These are phyloP conservation scores for Furcasterigmium sp. DNA, from an alignment of 2,329 filamentous ascomycete species.

Conservation along the genomic window DNA sequence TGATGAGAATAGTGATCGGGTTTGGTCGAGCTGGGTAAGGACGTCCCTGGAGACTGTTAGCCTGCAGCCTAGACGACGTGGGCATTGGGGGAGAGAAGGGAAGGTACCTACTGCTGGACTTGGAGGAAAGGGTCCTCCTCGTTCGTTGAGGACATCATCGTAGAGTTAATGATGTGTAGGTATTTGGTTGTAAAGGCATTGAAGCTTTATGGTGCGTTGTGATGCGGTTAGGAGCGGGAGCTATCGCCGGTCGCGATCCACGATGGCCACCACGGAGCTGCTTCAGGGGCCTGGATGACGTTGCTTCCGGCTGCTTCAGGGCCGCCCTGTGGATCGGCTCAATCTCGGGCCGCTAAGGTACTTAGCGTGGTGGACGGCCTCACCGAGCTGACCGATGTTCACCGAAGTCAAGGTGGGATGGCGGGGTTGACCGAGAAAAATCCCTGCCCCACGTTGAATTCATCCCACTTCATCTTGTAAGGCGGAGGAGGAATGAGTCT, in stretches of 20 bases:
- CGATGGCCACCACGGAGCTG: background rate
- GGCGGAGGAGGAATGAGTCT: background rate
- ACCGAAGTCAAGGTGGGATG: background rate
- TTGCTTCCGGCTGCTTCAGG: conserved; percentile 5
- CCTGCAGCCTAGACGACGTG: conserved; percentile 5
- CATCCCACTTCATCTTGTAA: background rate
- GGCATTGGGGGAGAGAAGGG: conserved; percentile 2
- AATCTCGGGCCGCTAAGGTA: no score
- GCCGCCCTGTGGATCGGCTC: background rate
- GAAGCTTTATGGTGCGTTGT: conserved; percentile 2
- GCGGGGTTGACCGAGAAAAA: conserved; percentile 13
- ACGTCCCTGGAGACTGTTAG: conserved; percentile 63
- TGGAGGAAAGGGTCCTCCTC: conserved; percentile 69
- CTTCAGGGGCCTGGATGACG: conserved; percentile 8
- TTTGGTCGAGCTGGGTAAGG: conserved; percentile 71
- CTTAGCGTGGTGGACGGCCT: background rate
- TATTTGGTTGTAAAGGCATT: conserved; percentile 9
- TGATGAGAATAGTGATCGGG: conserved; percentile 84
- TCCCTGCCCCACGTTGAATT: conserved; percentile 5
- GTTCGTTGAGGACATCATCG: conserved; percentile 63
- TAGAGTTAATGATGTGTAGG: conserved; percentile 16
- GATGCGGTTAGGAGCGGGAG: background rate
- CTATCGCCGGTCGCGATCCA: background rate
- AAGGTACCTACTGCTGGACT: conserved; percentile 56
- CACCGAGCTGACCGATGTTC: background rate